Base-by-base conservation (phyloP, 2,329 filamentous ascomycete genomes). In the Albifimbria verrucaria region DNA sequence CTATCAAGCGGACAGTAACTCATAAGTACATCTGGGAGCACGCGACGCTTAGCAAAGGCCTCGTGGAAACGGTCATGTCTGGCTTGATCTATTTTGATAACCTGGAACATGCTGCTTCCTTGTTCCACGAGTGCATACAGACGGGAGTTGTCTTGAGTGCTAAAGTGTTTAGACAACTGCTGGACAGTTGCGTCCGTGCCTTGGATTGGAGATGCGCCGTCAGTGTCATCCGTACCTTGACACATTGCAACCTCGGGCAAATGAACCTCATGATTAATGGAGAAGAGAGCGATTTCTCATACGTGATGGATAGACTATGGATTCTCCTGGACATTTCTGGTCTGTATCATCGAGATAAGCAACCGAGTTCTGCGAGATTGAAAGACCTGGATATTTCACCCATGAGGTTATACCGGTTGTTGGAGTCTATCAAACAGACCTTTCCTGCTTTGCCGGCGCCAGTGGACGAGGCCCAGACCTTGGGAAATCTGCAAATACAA, bases 71-170 rank as follows among this genome's bases (percentile, higher is more conserved):
- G 48, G 67, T 82, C 3, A 67, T 84, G 22, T 61, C 68, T 39
- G 77, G 78, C 2, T 69, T 83, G 49, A 62, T 84, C 10, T 70
- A 75, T 39, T 77, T 81, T 42, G 72, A 68, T 52, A 67, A 74
- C 39, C 67, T 77, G 25, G 68, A 71, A 12, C 70, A 78, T 32
- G 78, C 78, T 3, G 72, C 72, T 17, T 61, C 62, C 3, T 67
- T 79, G 12, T 71, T 80, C 39, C 60, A 72, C 36, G 62, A 69
- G 1, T 72, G 69, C 42, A 61, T 81, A 41, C 59, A 65, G 42
- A 61, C 69, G 15, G 67, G 68, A 4, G 65, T 73, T 20, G 48
- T 53, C 0, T 48, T 76, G 48, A 66, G 68, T 52, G 57, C 59
- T 3, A 59, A 64, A 18, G 59, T 69, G 1, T 61, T 75, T n/a